Evolutionary conservation across 257 asterid species (phyloP), one percentile per base, ranked within the genome.

Genomic region (Solanum corneliomulleri): DNA sequence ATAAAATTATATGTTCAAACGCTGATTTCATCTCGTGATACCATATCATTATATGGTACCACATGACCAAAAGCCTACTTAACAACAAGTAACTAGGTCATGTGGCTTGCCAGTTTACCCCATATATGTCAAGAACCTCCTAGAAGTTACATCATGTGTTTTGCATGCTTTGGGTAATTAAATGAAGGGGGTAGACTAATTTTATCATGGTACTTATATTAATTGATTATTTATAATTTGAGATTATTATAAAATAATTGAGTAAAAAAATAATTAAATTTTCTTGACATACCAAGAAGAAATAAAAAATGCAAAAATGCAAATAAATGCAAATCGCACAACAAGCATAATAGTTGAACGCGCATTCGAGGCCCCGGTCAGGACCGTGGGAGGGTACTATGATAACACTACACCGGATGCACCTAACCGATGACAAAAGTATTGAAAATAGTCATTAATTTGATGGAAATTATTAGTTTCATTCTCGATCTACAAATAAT

Each of bases 361-460:
- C 99, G 99, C 98, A 96, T 97, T 98, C 98, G 89, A 98, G 99
- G 99, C 98, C 98, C 99, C 89, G 97, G 99, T 97, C 98, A 93
- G 98, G 95, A 96, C 98, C 99, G 99, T 97, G 98, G 98, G 98
- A 95, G 99, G 99, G 99, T 97, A 96, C 98, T 95, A 96, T 97
- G 99, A 97, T 97, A 94, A 98, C 99, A 97, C 99, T 96, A 94
- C 99, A 96, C 99, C 92, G 96, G 99, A 97, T 97, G 99, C 99
- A 96, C 98, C 5, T 21, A 21, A 58, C 11, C 12, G 39, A 58
- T 58, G 5, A 58, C 11, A 58, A 20, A 20, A 58, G 12, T 58
- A 21, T 1, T 20, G 66, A 58, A 21, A 58, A 21, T 20, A 3
- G 1, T 20, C 2, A 3, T 58, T 8, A 20, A 58, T 58, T 58